These are phyloP conservation scores for Lecanicillium sp. DNA, from an alignment of 2,329 filamentous ascomycete species.

Conservation along the genomic window DNA sequence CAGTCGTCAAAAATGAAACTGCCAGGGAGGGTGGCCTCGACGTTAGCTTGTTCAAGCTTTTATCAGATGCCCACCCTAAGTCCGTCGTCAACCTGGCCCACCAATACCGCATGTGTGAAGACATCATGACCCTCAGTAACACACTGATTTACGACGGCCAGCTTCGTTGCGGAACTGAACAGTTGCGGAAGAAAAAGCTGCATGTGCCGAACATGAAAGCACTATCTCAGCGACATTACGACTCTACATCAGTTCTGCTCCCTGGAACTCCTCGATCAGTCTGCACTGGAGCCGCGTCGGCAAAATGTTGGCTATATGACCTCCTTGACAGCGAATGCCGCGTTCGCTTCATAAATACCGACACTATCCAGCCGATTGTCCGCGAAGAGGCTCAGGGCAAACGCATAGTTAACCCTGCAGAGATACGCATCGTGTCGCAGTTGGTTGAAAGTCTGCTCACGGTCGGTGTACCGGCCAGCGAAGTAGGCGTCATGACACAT, in stretches of 20 bases:
- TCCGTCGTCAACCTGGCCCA: constrained; percentile 90
- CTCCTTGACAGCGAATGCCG: constrained; percentile 63
- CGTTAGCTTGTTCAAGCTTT: constrained; percentile 84
- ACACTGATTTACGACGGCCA: constrained; percentile 86
- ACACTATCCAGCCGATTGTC: constrained; percentile 55
- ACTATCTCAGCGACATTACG: constrained; percentile 53
- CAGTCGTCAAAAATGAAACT: constrained; percentile 86
- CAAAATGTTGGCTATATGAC: constrained; percentile 68
- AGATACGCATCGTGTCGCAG: constrained; percentile 70
- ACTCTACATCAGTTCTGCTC: constrained; percentile 35
- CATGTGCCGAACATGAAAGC: constrained; percentile 57
- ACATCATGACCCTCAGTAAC: constrained; percentile 92
- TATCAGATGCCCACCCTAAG: constrained; percentile 80
- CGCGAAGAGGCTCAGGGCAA: constrained; percentile 72
- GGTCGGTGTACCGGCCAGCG: constrained; percentile 62
- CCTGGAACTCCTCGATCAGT: constrained; percentile 37
- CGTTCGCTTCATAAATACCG: constrained; percentile 86
- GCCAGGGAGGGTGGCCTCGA: constrained; percentile 82
- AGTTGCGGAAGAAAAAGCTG: constrained; percentile 63
- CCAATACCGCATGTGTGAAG: constrained; percentile 97
- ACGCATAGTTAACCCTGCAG: constrained; percentile 81
- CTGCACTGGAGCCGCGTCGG: constrained; percentile 44
- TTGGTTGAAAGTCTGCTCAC: constrained; percentile 73
- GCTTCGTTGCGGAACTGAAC: constrained; percentile 78
- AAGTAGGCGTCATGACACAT: constrained; percentile 93